Conservation (phyloP, 1,139 yeast genomes). For the Nematodospora anomalae region DNA sequence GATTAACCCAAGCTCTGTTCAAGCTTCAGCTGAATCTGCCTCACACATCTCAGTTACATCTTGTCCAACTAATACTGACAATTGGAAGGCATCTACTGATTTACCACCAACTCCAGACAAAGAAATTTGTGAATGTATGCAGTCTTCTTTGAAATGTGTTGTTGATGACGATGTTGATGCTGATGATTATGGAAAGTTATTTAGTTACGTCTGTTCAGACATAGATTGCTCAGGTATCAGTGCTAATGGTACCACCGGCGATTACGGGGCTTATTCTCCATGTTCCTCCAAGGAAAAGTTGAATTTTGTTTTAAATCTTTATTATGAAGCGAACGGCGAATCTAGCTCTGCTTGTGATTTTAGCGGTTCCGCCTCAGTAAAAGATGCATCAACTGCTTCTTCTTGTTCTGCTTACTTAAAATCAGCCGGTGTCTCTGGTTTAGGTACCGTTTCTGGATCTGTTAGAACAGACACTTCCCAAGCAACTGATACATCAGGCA, state of each 20-base stretch:
- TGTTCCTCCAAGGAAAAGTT: conserved; percentile 61
- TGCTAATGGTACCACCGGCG: conserved; percentile 60
- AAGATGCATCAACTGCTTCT: conserved; percentile 51
- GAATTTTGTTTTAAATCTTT: conserved; percentile 59
- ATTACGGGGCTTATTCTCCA: conserved; percentile 62
- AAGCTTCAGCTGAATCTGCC: conserved; percentile 25
- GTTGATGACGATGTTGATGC: conserved; percentile 42
- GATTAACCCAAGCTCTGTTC: conserved; percentile 45
- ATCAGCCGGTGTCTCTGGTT: conserved; percentile 42
- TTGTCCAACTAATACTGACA: conserved; percentile 53
- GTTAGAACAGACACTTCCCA: conserved; percentile 28
- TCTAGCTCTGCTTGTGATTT: conserved; percentile 60
- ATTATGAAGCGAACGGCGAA: conserved; percentile 51
- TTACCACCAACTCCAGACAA: conserved; percentile 73
- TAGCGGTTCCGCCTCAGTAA: conserved; percentile 59
- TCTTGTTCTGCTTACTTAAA: conserved; percentile 47
- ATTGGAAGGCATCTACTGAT: conserved; percentile 55
- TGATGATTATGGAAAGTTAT: conserved; percentile 55
- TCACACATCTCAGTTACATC: conserved; percentile 24
- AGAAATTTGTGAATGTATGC: conserved; percentile 58
- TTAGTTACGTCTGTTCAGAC: conserved; percentile 50
- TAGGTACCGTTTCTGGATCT: conserved; percentile 37
- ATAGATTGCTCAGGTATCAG: conserved; percentile 54
- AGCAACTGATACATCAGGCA: conserved; percentile 34
- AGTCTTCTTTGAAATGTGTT: conserved; percentile 50